Evolutionary conservation across 305 asterid species (phyloP).

Genomic region (Fraxinus velutina): DNA sequence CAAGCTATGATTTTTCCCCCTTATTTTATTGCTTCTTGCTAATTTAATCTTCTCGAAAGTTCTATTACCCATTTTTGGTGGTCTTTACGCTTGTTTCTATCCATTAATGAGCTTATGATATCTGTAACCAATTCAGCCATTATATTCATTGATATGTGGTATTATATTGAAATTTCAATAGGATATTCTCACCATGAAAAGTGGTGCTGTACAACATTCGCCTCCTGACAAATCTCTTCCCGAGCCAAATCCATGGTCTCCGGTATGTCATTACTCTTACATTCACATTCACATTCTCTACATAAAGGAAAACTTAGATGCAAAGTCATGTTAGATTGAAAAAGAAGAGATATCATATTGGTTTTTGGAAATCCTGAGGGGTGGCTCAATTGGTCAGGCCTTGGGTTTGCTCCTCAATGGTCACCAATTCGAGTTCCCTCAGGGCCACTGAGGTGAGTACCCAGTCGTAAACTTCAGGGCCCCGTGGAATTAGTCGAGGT

Average conservation of each 20-base stretch:
- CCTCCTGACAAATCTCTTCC: slow-evolving; percentile 79
- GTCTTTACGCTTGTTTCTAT: slow-evolving; percentile 13
- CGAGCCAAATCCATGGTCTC: slow-evolving; percentile 97
- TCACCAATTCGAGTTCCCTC: too few species aligned
- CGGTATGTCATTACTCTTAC: slow-evolving; percentile 50
- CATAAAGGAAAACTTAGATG: background rate
- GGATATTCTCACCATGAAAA: slow-evolving; percentile 74
- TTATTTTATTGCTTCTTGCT: background rate
- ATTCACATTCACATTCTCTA: slow-evolving; percentile 9
- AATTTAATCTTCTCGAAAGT: background rate
- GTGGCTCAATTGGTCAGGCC: too few species aligned
- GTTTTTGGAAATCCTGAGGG: too few species aligned
- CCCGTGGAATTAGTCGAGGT: too few species aligned
- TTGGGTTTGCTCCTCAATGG: too few species aligned
- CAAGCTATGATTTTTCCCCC: background rate
- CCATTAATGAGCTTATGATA: background rate
- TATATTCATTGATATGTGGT: slow-evolving; percentile 6
- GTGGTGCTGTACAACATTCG: slow-evolving; percentile 94
- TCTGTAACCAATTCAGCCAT: background rate
- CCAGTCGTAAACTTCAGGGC: too few species aligned
- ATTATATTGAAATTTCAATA: slow-evolving; percentile 31
- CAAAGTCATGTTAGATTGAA: background rate
- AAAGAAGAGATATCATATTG: background rate
- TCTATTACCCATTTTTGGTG: background rate
- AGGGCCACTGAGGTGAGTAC: too few species aligned